These are phyloP conservation scores for Claviceps arundinis DNA, from an alignment of 2,329 filamentous ascomycete genomes.

Conservation along the genomic window DNA sequence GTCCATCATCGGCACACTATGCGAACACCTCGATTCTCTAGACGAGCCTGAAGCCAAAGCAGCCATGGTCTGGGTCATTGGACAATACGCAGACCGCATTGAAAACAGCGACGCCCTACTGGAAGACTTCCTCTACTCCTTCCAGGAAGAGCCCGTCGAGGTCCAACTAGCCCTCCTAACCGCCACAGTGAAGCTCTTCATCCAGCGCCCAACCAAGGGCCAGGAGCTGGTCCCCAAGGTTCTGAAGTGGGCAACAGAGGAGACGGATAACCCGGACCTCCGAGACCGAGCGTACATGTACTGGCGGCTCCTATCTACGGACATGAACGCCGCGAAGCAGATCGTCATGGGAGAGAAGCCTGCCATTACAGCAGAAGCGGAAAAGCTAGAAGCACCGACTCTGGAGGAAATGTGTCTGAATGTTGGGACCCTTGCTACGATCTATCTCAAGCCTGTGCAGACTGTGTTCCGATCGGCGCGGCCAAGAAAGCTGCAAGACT, in stretches of 20 bases:
- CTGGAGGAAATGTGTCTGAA: constrained; percentile 96
- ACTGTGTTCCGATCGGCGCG: constrained; percentile 88
- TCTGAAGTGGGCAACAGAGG: constrained; percentile 95
- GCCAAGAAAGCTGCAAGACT: constrained; percentile 65
- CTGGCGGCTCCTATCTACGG: constrained; percentile 88
- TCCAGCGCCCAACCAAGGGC: constrained; percentile 88
- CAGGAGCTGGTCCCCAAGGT: constrained; percentile 89
- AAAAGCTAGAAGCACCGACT: constrained; percentile 80
- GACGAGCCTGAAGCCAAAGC: constrained; percentile 97
- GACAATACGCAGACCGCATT: constrained; percentile 92
- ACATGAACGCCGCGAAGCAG: constrained; percentile 71
- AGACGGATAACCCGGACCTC: constrained; percentile 97
- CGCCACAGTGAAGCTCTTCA: constrained; percentile 94
- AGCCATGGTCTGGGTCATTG: constrained; percentile 98
- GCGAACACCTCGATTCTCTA: constrained; percentile 88
- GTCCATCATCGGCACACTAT: constrained; percentile 88
- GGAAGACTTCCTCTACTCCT: constrained; percentile 89
- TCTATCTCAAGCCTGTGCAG: constrained; percentile 95
- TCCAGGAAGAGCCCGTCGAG: constrained; percentile 87
- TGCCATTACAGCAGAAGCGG: constrained; percentile 87
- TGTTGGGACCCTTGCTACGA: constrained; percentile 88
- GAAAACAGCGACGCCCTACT: constrained; percentile 90
- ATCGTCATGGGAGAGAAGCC: constrained; percentile 98
- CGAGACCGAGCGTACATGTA: constrained; percentile 98
- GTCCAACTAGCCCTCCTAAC: constrained; percentile 91